Evolutionary conservation across 164 flowering plant genomes (phyloP).

Genomic region (Stephania yunnanensis): DNA sequence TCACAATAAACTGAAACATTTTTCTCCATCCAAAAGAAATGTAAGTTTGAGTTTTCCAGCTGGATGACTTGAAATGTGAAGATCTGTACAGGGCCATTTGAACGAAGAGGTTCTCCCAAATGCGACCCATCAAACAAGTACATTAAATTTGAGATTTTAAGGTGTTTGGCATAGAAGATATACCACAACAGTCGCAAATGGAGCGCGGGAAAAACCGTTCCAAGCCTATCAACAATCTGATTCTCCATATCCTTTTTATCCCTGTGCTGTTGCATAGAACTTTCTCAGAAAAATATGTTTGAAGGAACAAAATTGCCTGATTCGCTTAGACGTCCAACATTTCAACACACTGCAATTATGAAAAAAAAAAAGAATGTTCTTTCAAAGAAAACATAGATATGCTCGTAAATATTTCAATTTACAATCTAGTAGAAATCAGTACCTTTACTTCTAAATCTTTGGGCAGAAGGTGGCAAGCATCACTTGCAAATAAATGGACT

Average conservation of each 20-base stretch:
- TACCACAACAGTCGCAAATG: constrained; percentile 95
- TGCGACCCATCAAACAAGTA: neutral
- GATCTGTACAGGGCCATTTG: neutral
- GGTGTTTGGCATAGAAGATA: constrained; percentile 9
- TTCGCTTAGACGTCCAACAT: constrained; percentile 7
- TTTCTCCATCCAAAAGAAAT: neutral
- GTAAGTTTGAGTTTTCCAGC: neutral
- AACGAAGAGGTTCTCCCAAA: neutral
- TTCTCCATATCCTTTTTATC: constrained; percentile 52
- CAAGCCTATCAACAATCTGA: constrained; percentile 78
- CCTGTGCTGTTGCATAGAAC: constrained; percentile 20
- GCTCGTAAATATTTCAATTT: neutral
- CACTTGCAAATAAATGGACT: constrained; percentile 5
- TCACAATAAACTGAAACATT: neutral
- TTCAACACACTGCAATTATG: constrained; percentile 18
- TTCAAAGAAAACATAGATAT: neutral
- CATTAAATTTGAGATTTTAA: neutral
- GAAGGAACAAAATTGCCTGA: constrained; percentile 16
- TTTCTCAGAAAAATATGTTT: constrained; percentile 17
- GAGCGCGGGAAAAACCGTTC: constrained; percentile 91
- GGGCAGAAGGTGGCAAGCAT: constrained; percentile 18
- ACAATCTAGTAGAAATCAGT: neutral
- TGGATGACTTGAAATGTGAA: neutral
- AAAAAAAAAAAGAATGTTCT: neutral
- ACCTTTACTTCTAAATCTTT: constrained; percentile 16